Conservation (phyloP, 768 basidiomycete genomes). For the Mycena venus region DNA sequence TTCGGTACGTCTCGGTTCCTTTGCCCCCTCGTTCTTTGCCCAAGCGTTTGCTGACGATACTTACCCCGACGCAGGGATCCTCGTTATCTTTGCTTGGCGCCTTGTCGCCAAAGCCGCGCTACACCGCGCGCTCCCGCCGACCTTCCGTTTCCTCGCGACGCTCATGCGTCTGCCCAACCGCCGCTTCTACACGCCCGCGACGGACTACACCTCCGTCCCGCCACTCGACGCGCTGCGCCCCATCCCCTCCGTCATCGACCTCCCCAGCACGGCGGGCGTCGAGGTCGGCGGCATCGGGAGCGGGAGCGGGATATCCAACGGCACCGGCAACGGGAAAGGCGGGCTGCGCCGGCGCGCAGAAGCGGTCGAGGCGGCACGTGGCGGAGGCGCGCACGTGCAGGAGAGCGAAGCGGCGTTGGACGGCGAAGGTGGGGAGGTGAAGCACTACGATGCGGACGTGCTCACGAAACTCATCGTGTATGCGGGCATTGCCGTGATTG, state of each 20-base stretch:
- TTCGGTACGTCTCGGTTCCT: conserved; percentile 47
- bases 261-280: conserved; percentile 65
- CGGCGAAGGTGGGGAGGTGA: conserved; percentile 66
- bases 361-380: conserved; percentile 45
- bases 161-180: conserved; percentile 83
- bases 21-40: not conserved
- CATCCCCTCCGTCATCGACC: conserved; percentile 89
- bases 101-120: conserved; percentile 84
- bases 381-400: conserved; percentile 37
- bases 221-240: conserved; percentile 69
- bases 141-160: conserved; percentile 81
- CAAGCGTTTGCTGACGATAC: not conserved
- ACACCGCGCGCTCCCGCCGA: conserved; percentile 83
- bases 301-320: conserved; percentile 39
- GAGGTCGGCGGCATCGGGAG: conserved; percentile 62
- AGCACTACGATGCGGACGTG: conserved; percentile 23
- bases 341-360: conserved; percentile 27
- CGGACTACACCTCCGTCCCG: conserved; percentile 84
- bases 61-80: conserved; percentile 66
- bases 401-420: conserved; percentile 56
- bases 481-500: conserved; percentile 83
- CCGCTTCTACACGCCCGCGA: conserved; percentile 91
- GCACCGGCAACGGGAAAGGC: conserved; percentile 35
- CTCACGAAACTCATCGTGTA: conserved; percentile 94
- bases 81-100: conserved; percentile 89